Evolutionary conservation across 495 filamentous ascomycete species (phyloP).

Genomic region (Friedmanniomyces simplex): DNA sequence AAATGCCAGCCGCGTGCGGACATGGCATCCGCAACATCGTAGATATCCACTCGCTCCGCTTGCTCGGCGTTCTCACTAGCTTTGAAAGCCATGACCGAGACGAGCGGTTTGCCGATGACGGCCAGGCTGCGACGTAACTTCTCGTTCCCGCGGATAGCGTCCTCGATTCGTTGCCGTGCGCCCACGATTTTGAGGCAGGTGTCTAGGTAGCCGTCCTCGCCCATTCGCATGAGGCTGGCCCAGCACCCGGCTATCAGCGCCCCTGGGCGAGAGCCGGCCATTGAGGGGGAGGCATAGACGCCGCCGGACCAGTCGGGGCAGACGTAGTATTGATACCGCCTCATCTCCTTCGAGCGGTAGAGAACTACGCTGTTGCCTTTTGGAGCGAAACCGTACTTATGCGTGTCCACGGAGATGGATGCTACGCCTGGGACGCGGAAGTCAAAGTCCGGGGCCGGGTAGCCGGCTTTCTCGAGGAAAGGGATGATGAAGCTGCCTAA

Average conservation of each 20-base stretch:
- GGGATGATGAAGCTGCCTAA: conserved; percentile 90
- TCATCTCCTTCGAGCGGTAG: conserved; percentile 69
- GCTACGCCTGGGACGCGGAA: conserved; percentile 92
- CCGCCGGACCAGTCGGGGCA: conserved; percentile 91
- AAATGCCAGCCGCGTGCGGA: conserved; percentile 81
- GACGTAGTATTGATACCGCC: conserved; percentile 90
- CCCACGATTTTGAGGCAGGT: conserved; percentile 82
- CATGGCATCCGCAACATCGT: conserved; percentile 47
- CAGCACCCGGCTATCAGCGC: conserved; percentile 91
- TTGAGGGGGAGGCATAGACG: conserved; percentile 83
- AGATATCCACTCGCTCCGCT: conserved; percentile 44
- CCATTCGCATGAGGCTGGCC: conserved; percentile 77
- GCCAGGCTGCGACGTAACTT: conserved; percentile 59
- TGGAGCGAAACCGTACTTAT: conserved; percentile 98
- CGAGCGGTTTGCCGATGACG: conserved; percentile 74
- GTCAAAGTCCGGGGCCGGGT: conserved; percentile 77
- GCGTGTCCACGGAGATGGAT: conserved; percentile 89
- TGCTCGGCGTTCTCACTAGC: conserved; percentile 30
- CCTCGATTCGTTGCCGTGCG: conserved; percentile 70
- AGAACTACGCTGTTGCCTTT: conserved; percentile 90
- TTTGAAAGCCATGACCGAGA: conserved; percentile 81
- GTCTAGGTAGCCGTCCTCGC: conserved; percentile 79
- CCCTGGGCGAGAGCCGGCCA: conserved; percentile 85
- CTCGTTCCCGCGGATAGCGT: conserved; percentile 57
- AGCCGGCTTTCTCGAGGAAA: conserved; percentile 83